Conservation (phyloP, 2,329 filamentous ascomycete species). For the Dryadomyces quercus-mongolicae region DNA sequence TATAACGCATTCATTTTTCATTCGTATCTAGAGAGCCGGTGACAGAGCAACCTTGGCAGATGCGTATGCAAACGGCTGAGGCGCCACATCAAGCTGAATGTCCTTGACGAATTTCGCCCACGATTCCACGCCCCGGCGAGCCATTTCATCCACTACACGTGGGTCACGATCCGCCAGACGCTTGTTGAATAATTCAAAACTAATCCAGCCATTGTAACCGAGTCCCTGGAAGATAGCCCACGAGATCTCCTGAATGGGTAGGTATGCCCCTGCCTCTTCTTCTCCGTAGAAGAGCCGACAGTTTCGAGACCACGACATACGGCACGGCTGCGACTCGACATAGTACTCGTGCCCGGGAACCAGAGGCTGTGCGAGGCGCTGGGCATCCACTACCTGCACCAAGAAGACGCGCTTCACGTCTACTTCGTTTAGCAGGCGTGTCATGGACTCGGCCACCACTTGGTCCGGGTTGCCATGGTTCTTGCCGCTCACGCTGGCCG, state of each 20-base stretch:
- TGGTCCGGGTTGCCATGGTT: constrained; percentile 25
- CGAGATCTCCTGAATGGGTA: constrained; percentile 42
- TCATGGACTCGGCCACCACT: constrained; percentile 32
- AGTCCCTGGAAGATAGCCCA: constrained; percentile 40
- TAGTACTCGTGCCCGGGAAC: constrained; percentile 39
- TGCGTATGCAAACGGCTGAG: no score
- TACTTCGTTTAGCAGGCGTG: constrained; percentile 30
- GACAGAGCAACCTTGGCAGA: background rate
- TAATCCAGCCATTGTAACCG: constrained; percentile 48
- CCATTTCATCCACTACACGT: constrained; percentile 36
- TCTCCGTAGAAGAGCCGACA: constrained; percentile 49
- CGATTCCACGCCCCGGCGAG: constrained; percentile 32
- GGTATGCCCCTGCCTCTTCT: constrained; percentile 38
- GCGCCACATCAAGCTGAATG: background rate
- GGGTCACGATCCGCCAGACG: constrained; percentile 32
- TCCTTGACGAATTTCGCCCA: constrained; percentile 28
- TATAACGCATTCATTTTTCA: no score
- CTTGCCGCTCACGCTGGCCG: constrained; percentile 28
- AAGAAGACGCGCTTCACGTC: constrained; percentile 46
- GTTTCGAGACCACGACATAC: constrained; percentile 55
- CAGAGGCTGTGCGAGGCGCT: constrained; percentile 36
- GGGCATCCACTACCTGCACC: constrained; percentile 50
- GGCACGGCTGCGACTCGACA: constrained; percentile 35
- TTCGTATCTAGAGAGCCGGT: background rate
- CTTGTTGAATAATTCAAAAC: constrained; percentile 46